phyloP scores from a whole-genome alignment of 352 stramenopile species.

The Phytophthora megakarya region DNA sequence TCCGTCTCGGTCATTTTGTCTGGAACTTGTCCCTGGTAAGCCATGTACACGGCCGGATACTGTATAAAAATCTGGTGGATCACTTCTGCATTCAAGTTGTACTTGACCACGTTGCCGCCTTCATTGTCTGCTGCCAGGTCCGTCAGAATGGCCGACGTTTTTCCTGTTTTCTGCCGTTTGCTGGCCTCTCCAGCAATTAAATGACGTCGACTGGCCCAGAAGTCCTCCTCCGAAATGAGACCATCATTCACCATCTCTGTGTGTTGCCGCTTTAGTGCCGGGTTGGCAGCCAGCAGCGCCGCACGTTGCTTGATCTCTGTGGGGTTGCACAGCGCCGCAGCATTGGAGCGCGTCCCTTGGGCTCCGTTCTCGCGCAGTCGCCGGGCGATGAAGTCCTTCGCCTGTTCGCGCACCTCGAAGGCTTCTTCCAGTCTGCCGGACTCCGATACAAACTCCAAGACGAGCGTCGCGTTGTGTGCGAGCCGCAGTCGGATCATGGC shows the following conservation, averaged over 20 bases:
- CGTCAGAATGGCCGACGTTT: constrained; percentile 85
- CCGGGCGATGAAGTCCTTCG: constrained; percentile 69
- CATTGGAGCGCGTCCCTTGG: constrained; percentile 42
- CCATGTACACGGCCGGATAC: constrained; percentile 85
- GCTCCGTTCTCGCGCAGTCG: constrained; percentile 53
- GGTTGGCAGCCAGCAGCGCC: constrained; percentile 70
- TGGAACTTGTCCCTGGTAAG: constrained; percentile 83
- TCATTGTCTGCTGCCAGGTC: constrained; percentile 80
- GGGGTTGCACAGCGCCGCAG: constrained; percentile 65
- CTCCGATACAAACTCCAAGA: constrained; percentile 70
- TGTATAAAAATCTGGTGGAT: constrained; percentile 92
- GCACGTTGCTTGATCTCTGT: constrained; percentile 87
- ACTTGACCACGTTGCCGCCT: constrained; percentile 84
- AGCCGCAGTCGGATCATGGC: constrained; percentile 85
- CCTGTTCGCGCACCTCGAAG: constrained; percentile 71
- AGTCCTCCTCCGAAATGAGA: constrained; percentile 86
- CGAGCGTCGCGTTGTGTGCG: constrained; percentile 62
- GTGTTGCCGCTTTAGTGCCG: constrained; percentile 84
- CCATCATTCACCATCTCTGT: constrained; percentile 89
- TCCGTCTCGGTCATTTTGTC: constrained; percentile 91
- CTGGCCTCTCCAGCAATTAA: constrained; percentile 83
- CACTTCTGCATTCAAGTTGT: constrained; percentile 89
- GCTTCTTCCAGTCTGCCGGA: constrained; percentile 59
- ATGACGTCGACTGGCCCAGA: constrained; percentile 83
- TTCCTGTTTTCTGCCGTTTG: constrained; percentile 86